A percentile compares a stretch with the other conserved stretches of the same genome.
Evolutionary conservation across 202 grass and related monocot genomes (phyloP).

Genomic region (Carex arenaria): DNA sequence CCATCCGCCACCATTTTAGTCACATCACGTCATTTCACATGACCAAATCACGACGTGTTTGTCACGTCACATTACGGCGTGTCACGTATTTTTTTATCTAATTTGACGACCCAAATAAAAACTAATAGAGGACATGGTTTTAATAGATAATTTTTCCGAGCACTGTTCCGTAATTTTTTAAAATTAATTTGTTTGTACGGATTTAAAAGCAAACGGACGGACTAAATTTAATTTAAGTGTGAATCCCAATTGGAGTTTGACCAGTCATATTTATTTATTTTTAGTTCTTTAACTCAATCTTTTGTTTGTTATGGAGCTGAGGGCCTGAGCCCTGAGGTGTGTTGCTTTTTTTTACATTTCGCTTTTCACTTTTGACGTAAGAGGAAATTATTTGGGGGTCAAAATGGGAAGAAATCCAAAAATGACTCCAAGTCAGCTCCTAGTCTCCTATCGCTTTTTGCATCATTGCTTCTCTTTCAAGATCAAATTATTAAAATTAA

Average conservation of each 20-base stretch:
- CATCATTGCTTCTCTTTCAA: conserved; percentile 18
- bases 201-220: too few relatives aligned
- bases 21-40: too few relatives aligned
- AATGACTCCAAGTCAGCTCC: not conserved
- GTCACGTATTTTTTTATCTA: too few relatives aligned
- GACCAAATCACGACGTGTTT: too few relatives aligned
- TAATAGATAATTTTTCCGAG: not conserved
- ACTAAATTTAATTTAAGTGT: too few relatives aligned
- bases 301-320: not conserved
- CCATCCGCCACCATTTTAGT: too few relatives aligned
- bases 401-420: not conserved
- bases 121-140: conserved; percentile 29
- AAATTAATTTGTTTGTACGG: too few relatives aligned
- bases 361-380: conserved; percentile 14
- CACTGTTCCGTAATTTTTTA: too few relatives aligned
- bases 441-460: not conserved
- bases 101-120: too few relatives aligned
- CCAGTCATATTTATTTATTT: not conserved
- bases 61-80: too few relatives aligned
- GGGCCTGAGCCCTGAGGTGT: too few relatives aligned
- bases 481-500: not conserved
- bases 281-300: not conserved
- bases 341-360: not conserved
- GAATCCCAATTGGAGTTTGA: not conserved
- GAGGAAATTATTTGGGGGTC: not conserved